Conservation (phyloP, 306 rosid genomes). For the Prinsepia uniflora region DNA sequence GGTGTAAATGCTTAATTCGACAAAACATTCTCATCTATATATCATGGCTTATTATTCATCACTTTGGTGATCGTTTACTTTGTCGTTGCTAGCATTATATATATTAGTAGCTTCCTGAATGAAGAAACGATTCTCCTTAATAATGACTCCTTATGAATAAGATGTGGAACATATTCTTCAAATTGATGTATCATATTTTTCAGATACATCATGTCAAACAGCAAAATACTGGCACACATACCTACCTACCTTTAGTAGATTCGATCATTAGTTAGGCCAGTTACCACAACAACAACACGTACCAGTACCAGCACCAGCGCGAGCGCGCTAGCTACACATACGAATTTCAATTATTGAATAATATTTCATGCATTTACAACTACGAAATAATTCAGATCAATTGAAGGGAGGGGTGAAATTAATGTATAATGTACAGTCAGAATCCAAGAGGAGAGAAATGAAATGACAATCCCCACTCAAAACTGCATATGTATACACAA, state of each 20-base stretch:
- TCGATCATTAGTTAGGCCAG: constrained; percentile 28
- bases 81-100: no score
- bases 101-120: not conserved
- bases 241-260: constrained; percentile 5
- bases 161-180: constrained; percentile 17
- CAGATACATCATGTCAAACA: constrained; percentile 4
- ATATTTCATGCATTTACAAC: constrained; percentile 1
- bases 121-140: constrained; percentile 22
- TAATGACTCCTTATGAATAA: not conserved
- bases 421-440: constrained; percentile 13
- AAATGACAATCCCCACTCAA: constrained; percentile 22
- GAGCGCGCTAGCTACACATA: no score
- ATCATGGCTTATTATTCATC: no score
- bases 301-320: no score
- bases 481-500: not conserved
- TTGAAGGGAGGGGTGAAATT: not conserved
- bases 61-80: no score
- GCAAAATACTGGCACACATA: constrained; percentile 17
- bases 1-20: not conserved
- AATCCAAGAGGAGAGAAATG: constrained; percentile 23
- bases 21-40: not conserved
- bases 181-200: constrained; percentile 12
- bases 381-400: not conserved
- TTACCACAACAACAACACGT: constrained; percentile 23
- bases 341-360: no score